A percentile compares a stretch with the other conserved stretches of the same genome.
Evolutionary conservation across 2,329 filamentous ascomycete genomes (phyloP).

Genomic region (Xylariaceae sp.): DNA sequence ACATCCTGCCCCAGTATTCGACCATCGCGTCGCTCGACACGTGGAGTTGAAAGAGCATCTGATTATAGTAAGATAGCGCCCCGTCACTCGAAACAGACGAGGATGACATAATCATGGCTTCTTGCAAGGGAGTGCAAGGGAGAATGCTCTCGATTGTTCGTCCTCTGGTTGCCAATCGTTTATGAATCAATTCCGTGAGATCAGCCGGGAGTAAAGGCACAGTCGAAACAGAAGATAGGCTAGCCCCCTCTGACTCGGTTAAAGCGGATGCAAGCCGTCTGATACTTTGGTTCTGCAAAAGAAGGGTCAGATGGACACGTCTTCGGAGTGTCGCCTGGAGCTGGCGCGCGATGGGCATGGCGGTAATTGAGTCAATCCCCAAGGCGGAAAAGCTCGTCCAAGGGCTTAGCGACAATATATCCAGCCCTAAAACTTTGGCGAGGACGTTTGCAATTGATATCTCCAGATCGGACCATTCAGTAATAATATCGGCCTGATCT

Average conservation of each 20-base stretch:
- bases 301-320: constrained; percentile 62
- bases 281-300: constrained; percentile 69
- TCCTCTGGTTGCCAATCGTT: constrained; percentile 32
- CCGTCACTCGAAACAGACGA: constrained; percentile 17
- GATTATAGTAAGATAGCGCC: constrained; percentile 67
- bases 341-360: constrained; percentile 64
- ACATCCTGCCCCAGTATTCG: constrained; percentile 60
- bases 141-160: constrained; percentile 54
- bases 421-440: constrained; percentile 45
- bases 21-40: constrained; percentile 50
- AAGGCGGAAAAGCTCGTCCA: constrained; percentile 74
- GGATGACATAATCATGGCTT: constrained; percentile 74
- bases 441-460: constrained; percentile 53
- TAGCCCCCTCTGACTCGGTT: constrained; percentile 13
- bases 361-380: constrained; percentile 80
- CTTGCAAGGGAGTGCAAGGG: constrained; percentile 84
- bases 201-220: constrained; percentile 18
- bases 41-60: constrained; percentile 61
- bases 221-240: background rate
- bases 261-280: constrained; percentile 51
- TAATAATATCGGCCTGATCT: constrained; percentile 31
- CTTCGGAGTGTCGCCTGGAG: constrained; percentile 47
- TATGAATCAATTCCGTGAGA: constrained; percentile 31
- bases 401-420: constrained; percentile 48
- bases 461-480: constrained; percentile 56